Evolutionary conservation across 257 asterid species (phyloP).

Genomic region (Euphrasia confusa): DNA sequence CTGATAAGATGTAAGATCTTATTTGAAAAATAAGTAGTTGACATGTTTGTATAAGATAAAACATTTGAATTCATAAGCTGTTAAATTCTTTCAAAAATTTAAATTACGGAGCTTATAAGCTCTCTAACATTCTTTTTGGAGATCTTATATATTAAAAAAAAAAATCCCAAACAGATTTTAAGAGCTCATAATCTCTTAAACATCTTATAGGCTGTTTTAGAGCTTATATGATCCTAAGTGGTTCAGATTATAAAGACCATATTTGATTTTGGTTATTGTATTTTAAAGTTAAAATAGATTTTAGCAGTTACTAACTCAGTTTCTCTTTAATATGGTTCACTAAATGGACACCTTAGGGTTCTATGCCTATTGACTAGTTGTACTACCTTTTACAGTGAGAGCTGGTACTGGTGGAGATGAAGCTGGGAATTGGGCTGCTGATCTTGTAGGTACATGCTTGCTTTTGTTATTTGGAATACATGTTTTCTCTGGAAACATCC

Average conservation of each 20-base stretch:
- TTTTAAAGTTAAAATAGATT: conserved; percentile 16
- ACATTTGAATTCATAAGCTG: no score
- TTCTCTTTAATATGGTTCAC: background rate
- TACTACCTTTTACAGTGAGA: conserved; percentile 52
- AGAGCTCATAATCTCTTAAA: no score
- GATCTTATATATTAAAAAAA: no score
- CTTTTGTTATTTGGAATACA: conserved; percentile 32
- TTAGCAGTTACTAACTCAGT: conserved; percentile 13
- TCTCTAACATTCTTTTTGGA: no score
- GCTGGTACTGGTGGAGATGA: conserved; percentile 99
- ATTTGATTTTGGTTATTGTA: conserved; percentile 5
- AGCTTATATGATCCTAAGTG: background rate
- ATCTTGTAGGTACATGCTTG: conserved; percentile 97
- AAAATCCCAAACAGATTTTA: no score
- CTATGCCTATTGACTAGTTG: conserved; percentile 17
- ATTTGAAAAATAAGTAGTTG: no score
- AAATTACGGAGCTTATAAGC: no score
- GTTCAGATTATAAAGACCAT: conserved; percentile 16
- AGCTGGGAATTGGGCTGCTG: conserved; percentile 99
- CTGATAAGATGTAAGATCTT: no score
- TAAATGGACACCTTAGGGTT: conserved; percentile 6
- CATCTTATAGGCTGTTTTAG: no score
- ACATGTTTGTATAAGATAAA: no score
- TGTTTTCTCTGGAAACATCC: conserved; percentile 15
- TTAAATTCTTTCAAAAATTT: no score